A percentile compares a stretch with the other conserved stretches of the same genome.
Evolutionary conservation across 2,329 filamentous ascomycete genomes (phyloP).

Genomic region (Periconia sp.): DNA sequence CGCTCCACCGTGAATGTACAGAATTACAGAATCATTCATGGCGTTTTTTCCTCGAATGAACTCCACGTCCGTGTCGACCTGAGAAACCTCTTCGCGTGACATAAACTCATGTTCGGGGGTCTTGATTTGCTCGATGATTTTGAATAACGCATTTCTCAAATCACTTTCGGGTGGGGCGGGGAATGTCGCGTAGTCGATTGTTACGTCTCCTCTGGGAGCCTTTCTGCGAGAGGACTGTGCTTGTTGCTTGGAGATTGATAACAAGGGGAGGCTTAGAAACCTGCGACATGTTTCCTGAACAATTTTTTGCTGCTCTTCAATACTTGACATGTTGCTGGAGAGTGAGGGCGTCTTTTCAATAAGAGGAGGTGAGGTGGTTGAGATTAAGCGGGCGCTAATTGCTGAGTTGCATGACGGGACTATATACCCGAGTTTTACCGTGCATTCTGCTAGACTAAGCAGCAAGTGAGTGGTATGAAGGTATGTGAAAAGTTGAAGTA

Average conservation of each 20-base stretch:
- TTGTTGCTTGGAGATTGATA: not conserved
- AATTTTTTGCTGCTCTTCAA: not conserved
- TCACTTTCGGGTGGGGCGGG: not conserved
- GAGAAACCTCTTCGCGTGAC: not conserved
- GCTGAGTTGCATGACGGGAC: no score
- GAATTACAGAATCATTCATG: no score
- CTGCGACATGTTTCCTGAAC: not conserved
- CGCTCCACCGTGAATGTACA: no score
- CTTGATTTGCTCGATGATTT: not conserved
- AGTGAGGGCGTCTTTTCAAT: no score
- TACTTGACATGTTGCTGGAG: not conserved
- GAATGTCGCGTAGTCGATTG: not conserved
- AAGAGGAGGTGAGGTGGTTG: no score
- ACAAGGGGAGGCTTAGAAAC: not conserved
- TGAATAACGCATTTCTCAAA: not conserved
- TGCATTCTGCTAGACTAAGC: no score
- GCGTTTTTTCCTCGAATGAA: not conserved
- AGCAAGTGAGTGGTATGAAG: no score
- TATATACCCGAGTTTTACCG: no score
- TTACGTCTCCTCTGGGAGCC: not conserved
- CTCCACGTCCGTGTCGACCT: not conserved
- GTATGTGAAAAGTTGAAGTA: no score
- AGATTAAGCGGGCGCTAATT: no score
- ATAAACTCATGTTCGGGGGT: not conserved
- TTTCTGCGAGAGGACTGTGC: not conserved